Evolutionary conservation across 2,329 filamentous ascomycete genomes (phyloP).

Genomic region (Lecanoromycetidae sp.): DNA sequence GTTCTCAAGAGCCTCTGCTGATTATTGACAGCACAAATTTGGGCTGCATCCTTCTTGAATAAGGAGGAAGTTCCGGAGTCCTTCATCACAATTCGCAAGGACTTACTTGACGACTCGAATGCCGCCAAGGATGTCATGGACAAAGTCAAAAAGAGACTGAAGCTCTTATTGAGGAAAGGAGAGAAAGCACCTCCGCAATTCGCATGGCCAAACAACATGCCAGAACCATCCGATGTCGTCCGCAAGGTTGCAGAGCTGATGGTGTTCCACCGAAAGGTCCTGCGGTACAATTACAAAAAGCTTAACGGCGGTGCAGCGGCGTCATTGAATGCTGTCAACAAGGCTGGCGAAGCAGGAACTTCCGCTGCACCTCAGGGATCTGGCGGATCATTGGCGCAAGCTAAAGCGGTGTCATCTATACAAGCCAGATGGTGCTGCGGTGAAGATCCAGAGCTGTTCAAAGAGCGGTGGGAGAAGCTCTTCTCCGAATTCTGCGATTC

Average conservation of each 20-base stretch:
- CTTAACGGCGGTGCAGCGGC: conserved; percentile 54
- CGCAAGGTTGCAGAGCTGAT: conserved; percentile 86
- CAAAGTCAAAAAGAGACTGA: conserved; percentile 99
- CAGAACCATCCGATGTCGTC: conserved; percentile 87
- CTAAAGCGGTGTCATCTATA: conserved; percentile 54
- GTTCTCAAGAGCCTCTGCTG: neutral
- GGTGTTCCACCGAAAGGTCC: conserved; percentile 91
- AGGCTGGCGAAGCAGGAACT: conserved; percentile 18
- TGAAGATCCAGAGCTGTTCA: conserved; percentile 88
- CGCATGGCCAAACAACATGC: conserved; percentile 92
- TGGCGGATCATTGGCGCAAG: conserved; percentile 45
- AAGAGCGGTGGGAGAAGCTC: conserved; percentile 95
- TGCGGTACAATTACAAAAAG: conserved; percentile 85
- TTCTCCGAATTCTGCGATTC: conserved; percentile 94
- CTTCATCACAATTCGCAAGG: conserved; percentile 83
- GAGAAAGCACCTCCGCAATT: conserved; percentile 89
- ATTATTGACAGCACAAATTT: conserved; percentile 62
- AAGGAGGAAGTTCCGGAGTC: conserved; percentile 75
- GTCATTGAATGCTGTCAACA: conserved; percentile 37
- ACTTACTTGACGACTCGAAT: conserved; percentile 92
- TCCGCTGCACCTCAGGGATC: conserved; percentile 5
- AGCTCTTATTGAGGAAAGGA: conserved; percentile 81
- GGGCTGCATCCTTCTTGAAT: conserved; percentile 77
- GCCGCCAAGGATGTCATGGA: conserved; percentile 99
- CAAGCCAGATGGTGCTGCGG: conserved; percentile 93